These are phyloP conservation scores for Austroboletus eburneus DNA, from an alignment of 768 basidiomycete genomes.

Conservation along the genomic window DNA sequence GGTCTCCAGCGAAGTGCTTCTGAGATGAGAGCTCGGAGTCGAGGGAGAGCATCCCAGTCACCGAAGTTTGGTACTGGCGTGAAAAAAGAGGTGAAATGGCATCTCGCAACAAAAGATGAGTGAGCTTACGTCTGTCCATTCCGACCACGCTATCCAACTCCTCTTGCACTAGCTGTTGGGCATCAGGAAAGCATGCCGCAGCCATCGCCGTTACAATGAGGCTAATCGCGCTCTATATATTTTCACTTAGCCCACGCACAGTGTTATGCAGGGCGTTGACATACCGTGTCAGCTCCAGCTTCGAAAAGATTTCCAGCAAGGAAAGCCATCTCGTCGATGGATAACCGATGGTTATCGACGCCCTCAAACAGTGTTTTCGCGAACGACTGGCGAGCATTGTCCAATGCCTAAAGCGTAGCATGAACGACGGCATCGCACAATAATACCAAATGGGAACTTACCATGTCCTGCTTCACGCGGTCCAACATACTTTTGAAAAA, in stretches of 20 bases:
- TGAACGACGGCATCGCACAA: background rate
- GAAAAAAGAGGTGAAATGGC: background rate
- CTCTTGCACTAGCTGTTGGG: slow-evolving; percentile 45
- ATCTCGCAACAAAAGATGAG: background rate
- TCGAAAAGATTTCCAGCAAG: slow-evolving; percentile 59
- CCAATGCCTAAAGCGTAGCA: slow-evolving; percentile 6
- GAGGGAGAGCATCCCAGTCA: slow-evolving; percentile 32
- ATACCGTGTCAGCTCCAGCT: slow-evolving; percentile 55
- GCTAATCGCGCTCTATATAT: background rate
- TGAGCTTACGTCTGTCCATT: slow-evolving; percentile 24
- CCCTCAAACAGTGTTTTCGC: slow-evolving; percentile 51
- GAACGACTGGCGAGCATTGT: slow-evolving; percentile 34
- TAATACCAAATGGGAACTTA: slow-evolving; percentile 8
- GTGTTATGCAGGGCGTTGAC: background rate
- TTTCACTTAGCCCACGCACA: background rate
- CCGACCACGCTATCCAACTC: slow-evolving; percentile 53
- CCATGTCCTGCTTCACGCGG: slow-evolving; percentile 43
- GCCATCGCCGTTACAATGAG: slow-evolving; percentile 47
- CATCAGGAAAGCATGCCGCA: slow-evolving; percentile 49
- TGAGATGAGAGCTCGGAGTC: slow-evolving; percentile 35
- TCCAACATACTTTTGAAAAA: slow-evolving; percentile 49
- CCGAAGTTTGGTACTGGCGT: slow-evolving; percentile 34
- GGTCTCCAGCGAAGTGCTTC: slow-evolving; percentile 39
- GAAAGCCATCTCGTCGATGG: slow-evolving; percentile 51
- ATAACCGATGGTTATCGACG: slow-evolving; percentile 43